Base-by-base conservation (phyloP, 2,329 filamentous ascomycete species). In the Fusarium chlamydosporum region DNA sequence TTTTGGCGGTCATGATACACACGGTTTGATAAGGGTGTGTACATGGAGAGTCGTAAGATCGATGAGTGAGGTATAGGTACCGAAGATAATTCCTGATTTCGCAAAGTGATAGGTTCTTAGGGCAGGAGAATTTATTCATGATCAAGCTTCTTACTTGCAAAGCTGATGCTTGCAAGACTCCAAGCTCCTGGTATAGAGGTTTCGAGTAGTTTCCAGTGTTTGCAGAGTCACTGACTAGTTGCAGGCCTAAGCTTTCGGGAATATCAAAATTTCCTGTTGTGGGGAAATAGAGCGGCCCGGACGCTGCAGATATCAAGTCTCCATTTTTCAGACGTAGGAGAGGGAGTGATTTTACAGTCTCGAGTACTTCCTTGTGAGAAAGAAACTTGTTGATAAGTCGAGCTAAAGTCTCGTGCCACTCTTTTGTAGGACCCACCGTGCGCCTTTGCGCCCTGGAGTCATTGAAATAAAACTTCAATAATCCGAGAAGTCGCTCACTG, bases 311-410 rank as follows among this genome's bases (percentile, higher is more conserved):
- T 50, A 57, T 48, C 45, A 47, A 48, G 16, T 29, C 7, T 10
- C 37, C 62, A 15, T 35, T 12, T 56, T 29, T 61, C 4, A 68
- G 20, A 12, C 45, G 55, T 18, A 68, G 58, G 20, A 70, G 35
- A 47, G 55, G 41, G 26, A 64, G 42, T 3, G 20, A 27, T 11
- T 34, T 54, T 6, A 70, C 1, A 15, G 15, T n/a, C 7, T 18
- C 43, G 2, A 3, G 6, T 13, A 31, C 6, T 29, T 31, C 5
- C 7, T 31, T 7, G 6, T 45, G 3, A 5, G 2, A 6, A 4
- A 31, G 12, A 8, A 31, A n/a, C 8, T 33, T 46, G 5, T 7
- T 20, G 20, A 20, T 3, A 4, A 46, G n/a, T 12, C n/a, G n/a
- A 31, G 15, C 42, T 3, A 29, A 10, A 6, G 42, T 11, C 13